phyloP scores from a whole-genome alignment of 2,329 filamentous ascomycete genomes.

The Alternaria incomplexa region DNA sequence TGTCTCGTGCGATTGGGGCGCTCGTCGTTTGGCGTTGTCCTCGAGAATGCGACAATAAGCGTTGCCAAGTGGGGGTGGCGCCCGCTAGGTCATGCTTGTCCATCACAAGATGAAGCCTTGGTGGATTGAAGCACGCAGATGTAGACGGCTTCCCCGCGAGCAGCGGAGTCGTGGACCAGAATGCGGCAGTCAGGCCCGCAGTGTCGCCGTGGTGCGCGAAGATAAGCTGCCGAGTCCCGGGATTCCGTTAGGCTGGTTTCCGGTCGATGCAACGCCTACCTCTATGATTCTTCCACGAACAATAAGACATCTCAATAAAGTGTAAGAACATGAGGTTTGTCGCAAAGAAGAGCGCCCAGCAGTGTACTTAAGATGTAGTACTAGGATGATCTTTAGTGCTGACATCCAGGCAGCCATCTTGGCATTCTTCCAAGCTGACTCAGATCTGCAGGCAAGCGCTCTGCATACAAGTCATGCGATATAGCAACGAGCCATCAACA shows the following conservation, averaged over 20 bases:
- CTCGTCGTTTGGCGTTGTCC: background rate
- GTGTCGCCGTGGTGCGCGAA: background rate
- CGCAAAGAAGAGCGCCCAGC: background rate
- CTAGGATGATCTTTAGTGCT: background rate
- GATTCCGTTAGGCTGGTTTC: background rate
- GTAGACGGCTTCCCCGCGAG: background rate
- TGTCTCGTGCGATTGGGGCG: background rate
- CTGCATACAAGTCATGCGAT: background rate
- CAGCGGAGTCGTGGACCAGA: background rate
- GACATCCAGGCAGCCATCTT: background rate
- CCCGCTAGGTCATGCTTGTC: background rate
- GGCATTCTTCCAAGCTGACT: background rate
- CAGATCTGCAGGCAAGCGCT: background rate
- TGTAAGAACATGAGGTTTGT: background rate
- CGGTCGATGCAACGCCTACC: background rate
- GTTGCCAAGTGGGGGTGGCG: constrained; percentile 1
- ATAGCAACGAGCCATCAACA: background rate
- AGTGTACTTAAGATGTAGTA: background rate
- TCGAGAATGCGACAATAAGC: background rate
- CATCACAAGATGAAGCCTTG: background rate
- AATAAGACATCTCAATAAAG: background rate
- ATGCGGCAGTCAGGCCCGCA: background rate
- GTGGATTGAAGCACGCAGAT: background rate
- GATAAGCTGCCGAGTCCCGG: background rate
- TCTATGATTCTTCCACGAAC: background rate